Conservation (phyloP, 371 early-diverging fungal genomes). For the Apophysomyces variabilis region DNA sequence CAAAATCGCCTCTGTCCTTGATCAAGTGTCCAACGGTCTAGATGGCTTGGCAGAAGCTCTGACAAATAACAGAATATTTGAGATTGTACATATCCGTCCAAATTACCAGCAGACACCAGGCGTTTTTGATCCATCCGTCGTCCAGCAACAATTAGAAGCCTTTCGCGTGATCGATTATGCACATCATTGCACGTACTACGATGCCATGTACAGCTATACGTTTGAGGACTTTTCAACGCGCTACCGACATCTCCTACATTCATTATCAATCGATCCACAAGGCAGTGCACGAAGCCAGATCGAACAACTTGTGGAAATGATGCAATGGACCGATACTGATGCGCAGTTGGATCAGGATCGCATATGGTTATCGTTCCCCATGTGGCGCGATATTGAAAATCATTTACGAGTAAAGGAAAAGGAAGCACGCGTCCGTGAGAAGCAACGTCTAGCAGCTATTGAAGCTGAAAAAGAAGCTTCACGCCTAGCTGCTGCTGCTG, state of each 20-base stretch:
- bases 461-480: slow-evolving; percentile 41
- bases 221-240: slow-evolving; percentile 62
- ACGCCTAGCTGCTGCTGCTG: slow-evolving; percentile 30
- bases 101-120: slow-evolving; percentile 32
- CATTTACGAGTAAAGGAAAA: slow-evolving; percentile 74
- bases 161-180: slow-evolving; percentile 43
- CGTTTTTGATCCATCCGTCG: slow-evolving; percentile 33
- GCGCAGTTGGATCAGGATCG: slow-evolving; percentile 48
- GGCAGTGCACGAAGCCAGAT: neutral
- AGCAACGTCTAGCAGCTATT: slow-evolving; percentile 29
- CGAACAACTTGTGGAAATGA: slow-evolving; percentile 23
- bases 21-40: slow-evolving; percentile 31
- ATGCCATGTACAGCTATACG: slow-evolving; percentile 37
- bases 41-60: slow-evolving; percentile 34
- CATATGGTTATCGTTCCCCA: slow-evolving; percentile 68
- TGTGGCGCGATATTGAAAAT: slow-evolving; percentile 79
- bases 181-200: slow-evolving; percentile 30
- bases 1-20: slow-evolving; percentile 28
- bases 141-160: slow-evolving; percentile 52
- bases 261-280: slow-evolving; percentile 13
- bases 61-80: slow-evolving; percentile 65
- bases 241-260: slow-evolving; percentile 40
- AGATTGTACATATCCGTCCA: slow-evolving; percentile 61
- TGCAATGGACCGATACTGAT: slow-evolving; percentile 45
- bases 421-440: slow-evolving; percentile 55